Evolutionary conservation across 2,329 filamentous ascomycete genomes (phyloP).

Genomic region (Hypomyces perniciosus): DNA sequence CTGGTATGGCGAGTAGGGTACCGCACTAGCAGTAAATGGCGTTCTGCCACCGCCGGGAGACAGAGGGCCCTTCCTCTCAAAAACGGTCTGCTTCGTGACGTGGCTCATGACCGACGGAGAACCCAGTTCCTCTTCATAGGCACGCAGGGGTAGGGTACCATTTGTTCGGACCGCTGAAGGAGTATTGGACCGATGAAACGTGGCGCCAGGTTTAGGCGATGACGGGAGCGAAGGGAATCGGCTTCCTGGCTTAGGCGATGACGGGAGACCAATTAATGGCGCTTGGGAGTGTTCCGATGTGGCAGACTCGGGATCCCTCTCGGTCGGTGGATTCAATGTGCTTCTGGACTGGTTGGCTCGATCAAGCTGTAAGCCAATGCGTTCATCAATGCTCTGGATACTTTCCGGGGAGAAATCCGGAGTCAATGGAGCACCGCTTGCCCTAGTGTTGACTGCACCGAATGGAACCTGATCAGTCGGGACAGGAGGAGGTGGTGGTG

Average conservation of each 20-base stretch:
- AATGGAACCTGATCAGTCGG: constrained; percentile 41
- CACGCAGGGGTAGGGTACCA: constrained; percentile 53
- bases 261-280: constrained; percentile 46
- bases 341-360: constrained; percentile 30
- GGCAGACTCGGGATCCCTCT: constrained; percentile 47
- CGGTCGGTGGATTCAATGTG: constrained; percentile 32
- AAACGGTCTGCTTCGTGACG: constrained; percentile 58
- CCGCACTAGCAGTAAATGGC: constrained; percentile 54
- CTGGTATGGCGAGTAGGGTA: constrained; percentile 74
- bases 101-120: constrained; percentile 43
- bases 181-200: constrained; percentile 45
- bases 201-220: constrained; percentile 45
- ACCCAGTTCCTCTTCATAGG: constrained; percentile 51
- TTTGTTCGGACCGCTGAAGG: constrained; percentile 51
- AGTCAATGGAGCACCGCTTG: constrained; percentile 21
- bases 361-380: constrained; percentile 39
- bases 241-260: constrained; percentile 33
- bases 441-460: constrained; percentile 22
- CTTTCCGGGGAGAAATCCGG: constrained; percentile 36
- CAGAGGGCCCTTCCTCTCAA: constrained; percentile 50
- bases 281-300: constrained; percentile 45
- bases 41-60: constrained; percentile 55
- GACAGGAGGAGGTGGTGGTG: constrained; percentile 51
- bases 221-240: constrained; percentile 36
- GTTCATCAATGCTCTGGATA: constrained; percentile 49